These are phyloP conservation scores for Vigna angularis DNA, from an alignment of 306 rosid species.

Conservation along the genomic window DNA sequence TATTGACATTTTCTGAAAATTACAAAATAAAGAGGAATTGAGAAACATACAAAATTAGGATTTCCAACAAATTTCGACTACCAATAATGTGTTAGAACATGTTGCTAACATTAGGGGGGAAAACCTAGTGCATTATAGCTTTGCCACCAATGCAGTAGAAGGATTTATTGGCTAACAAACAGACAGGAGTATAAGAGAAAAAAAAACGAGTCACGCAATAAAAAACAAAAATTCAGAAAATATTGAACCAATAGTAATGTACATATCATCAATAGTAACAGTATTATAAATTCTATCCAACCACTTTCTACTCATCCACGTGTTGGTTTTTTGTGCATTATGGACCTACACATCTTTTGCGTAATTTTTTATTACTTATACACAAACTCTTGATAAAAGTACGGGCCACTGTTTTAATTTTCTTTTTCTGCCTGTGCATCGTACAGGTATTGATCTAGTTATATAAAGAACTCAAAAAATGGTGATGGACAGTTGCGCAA, in stretches of 20 bases:
- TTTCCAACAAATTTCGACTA: neutral
- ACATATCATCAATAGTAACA: slow-evolving; percentile 33
- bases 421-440: neutral
- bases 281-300: neutral
- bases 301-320: neutral
- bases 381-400: neutral
- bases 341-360: neutral
- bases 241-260: slow-evolving; percentile 42
- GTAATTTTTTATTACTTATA: neutral
- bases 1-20: no score
- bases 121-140: slow-evolving; percentile 6
- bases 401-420: neutral
- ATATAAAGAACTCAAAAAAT: slow-evolving; percentile 47
- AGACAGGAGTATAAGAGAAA: neutral
- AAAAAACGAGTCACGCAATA: slow-evolving; percentile 1
- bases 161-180: neutral
- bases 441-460: neutral
- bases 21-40: no score
- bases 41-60: neutral
- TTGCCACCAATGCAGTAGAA: neutral
- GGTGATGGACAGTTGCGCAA: slow-evolving; percentile 45
- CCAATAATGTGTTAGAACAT: no score
- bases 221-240: slow-evolving; percentile 31
- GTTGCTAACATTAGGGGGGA: neutral
- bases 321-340: neutral